These are phyloP conservation scores for Oryza meridionalis DNA, from an alignment of 176 grass and related monocot species.

Conservation along the genomic window DNA sequence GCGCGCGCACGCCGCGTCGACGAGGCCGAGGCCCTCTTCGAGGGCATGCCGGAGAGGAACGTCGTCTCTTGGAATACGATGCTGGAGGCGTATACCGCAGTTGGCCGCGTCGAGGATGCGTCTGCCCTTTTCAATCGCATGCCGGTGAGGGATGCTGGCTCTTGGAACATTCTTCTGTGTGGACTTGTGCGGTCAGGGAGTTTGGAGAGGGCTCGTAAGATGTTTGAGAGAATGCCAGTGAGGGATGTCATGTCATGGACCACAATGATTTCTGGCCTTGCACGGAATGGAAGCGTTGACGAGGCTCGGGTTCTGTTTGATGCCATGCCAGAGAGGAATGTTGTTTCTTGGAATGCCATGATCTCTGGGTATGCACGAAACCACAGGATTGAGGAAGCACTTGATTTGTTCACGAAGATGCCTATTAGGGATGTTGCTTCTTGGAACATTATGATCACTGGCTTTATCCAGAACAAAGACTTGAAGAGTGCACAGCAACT, in stretches of 20 bases:
- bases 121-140: constrained; percentile 46
- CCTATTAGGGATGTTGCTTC: constrained; percentile 52
- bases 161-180: constrained; percentile 60
- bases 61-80: constrained; percentile 64
- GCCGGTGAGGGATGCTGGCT: constrained; percentile 46
- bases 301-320: constrained; percentile 51
- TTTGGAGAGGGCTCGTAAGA: constrained; percentile 30
- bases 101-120: constrained; percentile 26
- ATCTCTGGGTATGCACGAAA: constrained; percentile 52
- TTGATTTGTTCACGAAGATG: constrained; percentile 49
- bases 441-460: constrained; percentile 58
- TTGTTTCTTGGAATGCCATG: constrained; percentile 67
- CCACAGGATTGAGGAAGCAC: constrained; percentile 42
- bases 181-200: constrained; percentile 31
- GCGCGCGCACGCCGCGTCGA: constrained; percentile 6
- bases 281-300: constrained; percentile 43
- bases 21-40: constrained; percentile 48
- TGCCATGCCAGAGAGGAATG: constrained; percentile 49
- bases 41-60: constrained; percentile 52
- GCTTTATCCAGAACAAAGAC: constrained; percentile 58
- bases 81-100: constrained; percentile 44
- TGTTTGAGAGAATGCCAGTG: constrained; percentile 55
- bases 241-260: constrained; percentile 60
- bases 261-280: constrained; percentile 51
- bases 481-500: constrained; percentile 45